Evolutionary conservation across 2,329 filamentous ascomycete genomes (phyloP).

Genomic region (Sporothrix pseudoabietina): DNA sequence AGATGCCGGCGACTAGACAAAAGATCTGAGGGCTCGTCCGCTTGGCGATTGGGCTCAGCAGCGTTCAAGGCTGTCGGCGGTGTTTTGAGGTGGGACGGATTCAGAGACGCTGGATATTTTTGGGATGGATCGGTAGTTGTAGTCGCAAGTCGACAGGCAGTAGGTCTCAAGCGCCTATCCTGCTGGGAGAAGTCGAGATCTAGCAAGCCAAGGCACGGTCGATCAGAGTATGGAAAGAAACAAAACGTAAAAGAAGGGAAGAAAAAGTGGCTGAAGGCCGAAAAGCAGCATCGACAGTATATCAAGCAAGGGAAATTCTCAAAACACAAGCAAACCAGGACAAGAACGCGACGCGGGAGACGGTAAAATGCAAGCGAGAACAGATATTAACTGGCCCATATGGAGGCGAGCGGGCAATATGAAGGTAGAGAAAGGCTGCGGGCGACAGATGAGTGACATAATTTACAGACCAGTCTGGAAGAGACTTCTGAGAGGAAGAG

Average conservation of each 20-base stretch:
- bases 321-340: slow-evolving; percentile 17
- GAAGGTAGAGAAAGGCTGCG: neutral
- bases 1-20: neutral
- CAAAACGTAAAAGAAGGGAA: neutral
- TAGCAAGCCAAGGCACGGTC: neutral
- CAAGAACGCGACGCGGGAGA: neutral
- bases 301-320: neutral
- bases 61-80: neutral
- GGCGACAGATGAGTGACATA: neutral
- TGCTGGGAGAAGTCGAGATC: neutral
- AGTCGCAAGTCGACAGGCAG: neutral
- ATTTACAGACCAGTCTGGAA: neutral
- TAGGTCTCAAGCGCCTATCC: neutral
- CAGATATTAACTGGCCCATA: neutral
- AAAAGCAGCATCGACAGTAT: slow-evolving; percentile 12
- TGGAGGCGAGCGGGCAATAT: slow-evolving; percentile 3
- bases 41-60: neutral
- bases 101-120: slow-evolving; percentile 12
- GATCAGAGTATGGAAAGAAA: neutral
- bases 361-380: slow-evolving; percentile 26
- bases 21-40: neutral
- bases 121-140: neutral
- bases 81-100: slow-evolving; percentile 21
- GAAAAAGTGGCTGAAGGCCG: neutral
- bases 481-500: neutral